Conservation (phyloP, 352 stramenopile genomes). For the Pythium aphanidermatum region DNA sequence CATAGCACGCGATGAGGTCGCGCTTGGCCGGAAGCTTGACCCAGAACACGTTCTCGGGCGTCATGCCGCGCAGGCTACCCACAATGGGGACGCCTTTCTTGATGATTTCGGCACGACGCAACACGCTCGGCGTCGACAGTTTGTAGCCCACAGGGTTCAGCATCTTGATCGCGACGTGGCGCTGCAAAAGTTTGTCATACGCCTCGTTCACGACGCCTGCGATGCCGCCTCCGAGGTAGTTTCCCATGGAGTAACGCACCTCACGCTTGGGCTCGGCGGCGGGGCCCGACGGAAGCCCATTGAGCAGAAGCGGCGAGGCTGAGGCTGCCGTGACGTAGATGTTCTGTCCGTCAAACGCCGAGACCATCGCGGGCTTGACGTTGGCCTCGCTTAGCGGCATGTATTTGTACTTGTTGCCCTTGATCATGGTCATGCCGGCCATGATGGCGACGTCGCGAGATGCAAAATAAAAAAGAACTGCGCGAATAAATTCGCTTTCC, state of each 20-base stretch:
- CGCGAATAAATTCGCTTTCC: not conserved
- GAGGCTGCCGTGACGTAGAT: constrained; percentile 36
- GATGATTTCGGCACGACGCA: constrained; percentile 87
- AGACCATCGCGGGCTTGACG: constrained; percentile 67
- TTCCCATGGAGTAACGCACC: constrained; percentile 77
- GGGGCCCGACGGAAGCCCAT: not conserved
- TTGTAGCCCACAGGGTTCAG: constrained; percentile 96
- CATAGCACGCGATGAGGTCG: constrained; percentile 70
- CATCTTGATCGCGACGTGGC: constrained; percentile 94
- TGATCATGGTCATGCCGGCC: constrained; percentile 21
- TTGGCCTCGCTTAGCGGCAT: constrained; percentile 83
- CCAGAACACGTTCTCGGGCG: constrained; percentile 76
- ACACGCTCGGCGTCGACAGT: constrained; percentile 59
- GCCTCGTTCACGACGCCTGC: constrained; percentile 92
- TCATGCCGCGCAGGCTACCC: constrained; percentile 52
- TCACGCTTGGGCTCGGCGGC: constrained; percentile 17
- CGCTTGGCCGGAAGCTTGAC: constrained; percentile 51
- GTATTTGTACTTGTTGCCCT: constrained; percentile 56
- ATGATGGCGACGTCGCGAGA: not conserved
- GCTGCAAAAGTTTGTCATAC: constrained; percentile 66
- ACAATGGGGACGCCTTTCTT: constrained; percentile 47
- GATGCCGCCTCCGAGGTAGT: constrained; percentile 90
- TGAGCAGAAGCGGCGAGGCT: not conserved
- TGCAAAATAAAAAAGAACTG: not conserved
- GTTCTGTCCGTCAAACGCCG: constrained; percentile 72